Percentiles rank a stretch among this genome's conserved stretches.
Conservation (phyloP, 2,329 filamentous ascomycete species). For the Chlorencoelia australis region DNA sequence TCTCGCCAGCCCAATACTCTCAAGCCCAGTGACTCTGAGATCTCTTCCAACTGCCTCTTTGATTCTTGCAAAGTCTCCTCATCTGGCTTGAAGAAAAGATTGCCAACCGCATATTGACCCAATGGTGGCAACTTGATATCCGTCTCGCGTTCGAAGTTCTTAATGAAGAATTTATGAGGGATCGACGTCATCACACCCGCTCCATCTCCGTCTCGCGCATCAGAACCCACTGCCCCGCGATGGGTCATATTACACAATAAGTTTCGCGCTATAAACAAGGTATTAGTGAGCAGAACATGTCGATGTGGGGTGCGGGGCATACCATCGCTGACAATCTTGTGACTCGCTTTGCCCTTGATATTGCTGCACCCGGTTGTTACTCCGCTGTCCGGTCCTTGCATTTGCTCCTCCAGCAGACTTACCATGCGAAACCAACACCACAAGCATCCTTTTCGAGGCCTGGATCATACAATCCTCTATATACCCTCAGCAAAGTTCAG, state of each 20-base stretch:
- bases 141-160: slow-evolving; percentile 92
- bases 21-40: slow-evolving; percentile 78
- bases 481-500: not conserved
- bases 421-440: slow-evolving; percentile 98
- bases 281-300: slow-evolving; percentile 25
- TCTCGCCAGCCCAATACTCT: slow-evolving; percentile 93
- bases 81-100: slow-evolving; percentile 98
- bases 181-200: slow-evolving; percentile 99
- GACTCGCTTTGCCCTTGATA: slow-evolving; percentile 93
- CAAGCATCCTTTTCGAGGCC: slow-evolving; percentile 97
- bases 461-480: slow-evolving; percentile 83
- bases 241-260: slow-evolving; percentile 99
- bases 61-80: slow-evolving; percentile 82
- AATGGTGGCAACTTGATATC: slow-evolving; percentile 76
- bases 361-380: slow-evolving; percentile 46
- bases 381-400: not conserved
- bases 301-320: slow-evolving; percentile 17
- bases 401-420: slow-evolving; percentile 31
- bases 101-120: slow-evolving; percentile 94
- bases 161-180: slow-evolving; percentile 95
- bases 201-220: slow-evolving; percentile 95
- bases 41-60: slow-evolving; percentile 85
- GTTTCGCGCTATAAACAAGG: slow-evolving; percentile 57
- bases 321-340: slow-evolving; percentile 99
- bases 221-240: slow-evolving; percentile 93